Evolutionary conservation across 352 stramenopile species (phyloP), one percentile per base, ranked within the genome.

Genomic region (Pythium folliculosum): DNA sequence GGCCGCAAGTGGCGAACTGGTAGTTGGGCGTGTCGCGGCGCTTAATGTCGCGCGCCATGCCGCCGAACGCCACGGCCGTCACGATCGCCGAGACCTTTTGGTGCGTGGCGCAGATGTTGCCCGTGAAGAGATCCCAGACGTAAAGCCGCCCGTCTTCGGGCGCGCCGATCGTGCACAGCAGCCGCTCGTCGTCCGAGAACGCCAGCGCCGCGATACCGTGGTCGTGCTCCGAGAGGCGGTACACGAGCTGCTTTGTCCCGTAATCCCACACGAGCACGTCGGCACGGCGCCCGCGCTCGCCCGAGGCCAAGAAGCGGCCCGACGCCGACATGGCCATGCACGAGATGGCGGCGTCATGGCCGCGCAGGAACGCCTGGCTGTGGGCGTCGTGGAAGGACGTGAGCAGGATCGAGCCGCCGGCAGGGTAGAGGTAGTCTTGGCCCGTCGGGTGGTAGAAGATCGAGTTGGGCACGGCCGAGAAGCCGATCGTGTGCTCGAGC

Each of bases 231-330:
- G 79, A 85, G 21, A 98, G 75, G 13, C 93, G 72, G 51, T 96
- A 97, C 7, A 93, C 65, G 16, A 95, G 51, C n/a, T 77, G 60
- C 51, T 82, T 77, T 37, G 77, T 69, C 25, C 76, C 60, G 55
- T 94, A 94, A 59, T 97, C 90, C 93, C 93, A 98, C 38, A 98
- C 77, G 25, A 98, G 65, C 40, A 97, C 82, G 60, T 98, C 93
- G 6, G 92, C 88, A 30, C 84, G 78, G 8, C 77, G 75, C 1
- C 93, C 86, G 16, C 76, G 70, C 63, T 98, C 90, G 7, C 92
- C 94, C 13, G 90, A 96, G 0, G 92, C 92, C 14, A 98, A 64
- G 22, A 91, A 84, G 16, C 78, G 76, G 4, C 94, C 94, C 4
- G 77, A 83, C n/a, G 67, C 51, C 2, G 87, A 94, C 69, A 97